Evolutionary conservation across 176 grass and related monocot species (phyloP), one percentile per base, ranked within the genome.

Genomic region (Bolboschoenus planiculmis): DNA sequence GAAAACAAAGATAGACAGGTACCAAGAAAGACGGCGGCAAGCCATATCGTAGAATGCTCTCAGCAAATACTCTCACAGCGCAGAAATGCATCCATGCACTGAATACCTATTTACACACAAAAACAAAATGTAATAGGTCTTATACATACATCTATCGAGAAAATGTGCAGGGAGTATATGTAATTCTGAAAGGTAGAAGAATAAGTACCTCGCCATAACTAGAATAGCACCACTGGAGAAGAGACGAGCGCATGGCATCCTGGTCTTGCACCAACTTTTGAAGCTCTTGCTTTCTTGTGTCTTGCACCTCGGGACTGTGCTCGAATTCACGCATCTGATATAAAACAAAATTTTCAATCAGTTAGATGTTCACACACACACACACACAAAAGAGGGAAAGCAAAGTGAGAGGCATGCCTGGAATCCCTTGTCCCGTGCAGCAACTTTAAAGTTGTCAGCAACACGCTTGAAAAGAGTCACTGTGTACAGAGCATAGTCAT

Each of bases 11-110:
- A 68, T 11, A 80, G 24, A 16, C 26, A 24, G 46, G 67, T 94
- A 94, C 95, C 95, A 99, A 61, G 53, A 91, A 99, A 53, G 87
- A 75, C 27, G 96, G 92, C 10, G 96, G 93, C 36, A 99, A 90
- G 46, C 96, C 96, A 40, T 95, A 95, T 99, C 96, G 89, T 79
- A 99, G 96, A 93, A 99, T 99, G 72, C 96, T 99, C 86, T 99
- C 96, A 53, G 89, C 89, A 84, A 93, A 99, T 46, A 95, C 81
- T 50, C 93, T 93, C 39, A 99, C 87, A 16, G 91, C 96, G 55
- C 82, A 99, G 51, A 99, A 99, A 84, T 99, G 96, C 93, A 99
- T 99, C 96, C 93, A 99, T 23, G 96, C 87, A 89, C 89, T 93
- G 87, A 99, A 99, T 79, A 99, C 96, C 96, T 99, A 62, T 42